Evolutionary conservation across 306 rosid genomes (phyloP).

Genomic region (Corylus avellana): DNA sequence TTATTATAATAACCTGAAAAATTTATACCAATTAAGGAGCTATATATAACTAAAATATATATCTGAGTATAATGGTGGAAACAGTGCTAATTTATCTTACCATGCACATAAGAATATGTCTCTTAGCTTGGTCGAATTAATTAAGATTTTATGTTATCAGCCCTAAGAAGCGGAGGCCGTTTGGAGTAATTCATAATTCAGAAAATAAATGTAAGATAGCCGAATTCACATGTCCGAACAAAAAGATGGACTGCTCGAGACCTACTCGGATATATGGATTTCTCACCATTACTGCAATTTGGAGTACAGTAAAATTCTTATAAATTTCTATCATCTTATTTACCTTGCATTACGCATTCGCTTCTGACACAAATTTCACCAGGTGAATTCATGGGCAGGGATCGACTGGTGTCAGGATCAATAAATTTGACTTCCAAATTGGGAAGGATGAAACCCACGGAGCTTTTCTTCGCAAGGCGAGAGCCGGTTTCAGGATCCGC

Average conservation of each 20-base stretch:
- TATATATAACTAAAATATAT: not conserved
- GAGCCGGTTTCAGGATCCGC: constrained; percentile 39
- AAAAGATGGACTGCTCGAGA: no score
- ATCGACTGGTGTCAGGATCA: constrained; percentile 68
- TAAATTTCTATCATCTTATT: not conserved
- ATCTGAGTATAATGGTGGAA: not conserved
- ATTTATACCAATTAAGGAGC: not conserved
- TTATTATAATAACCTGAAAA: constrained; percentile 73
- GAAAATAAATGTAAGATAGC: no score
- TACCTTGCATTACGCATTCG: constrained; percentile 92
- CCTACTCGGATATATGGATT: no score
- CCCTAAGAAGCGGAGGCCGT: no score
- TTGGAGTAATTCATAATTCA: no score
- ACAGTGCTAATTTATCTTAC: not conserved
- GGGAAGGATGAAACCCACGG: constrained; percentile 84
- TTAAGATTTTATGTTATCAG: no score
- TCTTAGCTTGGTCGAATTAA: no score
- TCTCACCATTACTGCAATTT: no score
- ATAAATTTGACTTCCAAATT: constrained; percentile 83
- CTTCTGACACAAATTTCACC: constrained; percentile 91
- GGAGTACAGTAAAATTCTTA: no score
- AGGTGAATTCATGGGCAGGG: constrained; percentile 75
- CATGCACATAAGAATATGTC: not conserved
- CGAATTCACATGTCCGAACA: no score
- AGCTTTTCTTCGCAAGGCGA: constrained; percentile 50